Evolutionary conservation across 768 basidiomycete species (phyloP), one percentile per base, ranked within the genome.

Genomic region (Leccinellum luteum): DNA sequence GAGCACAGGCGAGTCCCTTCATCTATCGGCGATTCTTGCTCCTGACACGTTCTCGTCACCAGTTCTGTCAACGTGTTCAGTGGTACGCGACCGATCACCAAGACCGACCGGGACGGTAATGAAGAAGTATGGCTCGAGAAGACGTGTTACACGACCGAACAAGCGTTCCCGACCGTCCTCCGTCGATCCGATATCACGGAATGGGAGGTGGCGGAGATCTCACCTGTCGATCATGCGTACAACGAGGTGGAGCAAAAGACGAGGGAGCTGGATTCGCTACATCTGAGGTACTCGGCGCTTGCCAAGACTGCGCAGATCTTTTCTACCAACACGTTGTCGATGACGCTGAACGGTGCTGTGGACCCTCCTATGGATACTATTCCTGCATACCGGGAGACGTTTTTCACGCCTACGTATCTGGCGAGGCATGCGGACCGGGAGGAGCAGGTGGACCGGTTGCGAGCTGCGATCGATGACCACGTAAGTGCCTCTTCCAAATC

Each of bases 61-160:
- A 94, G 95, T 69, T 89, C 86, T 25, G 85, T 96, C 72, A 89
- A 88, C 60, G 65, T 86, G 4, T 98, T 98, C 75, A 90, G 89
- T 54, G 88, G 83, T 52, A 84, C 83, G 1, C 81, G 90, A 6
- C 85, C 86, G 31, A 74, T 89, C 45, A 80, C 82, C 55, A 91
- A 86, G 68, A 68, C 76, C 9, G 81, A 79, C 52, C 78, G 82
- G 27, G 86, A 90, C 61, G 85, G 85, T 8, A 76, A 74, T 28
- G 87, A 90, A 68, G 89, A 92, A 69, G 71, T 81, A 1, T 97
- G 94, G 94, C 74, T 87, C 0, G 94, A 97, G 69, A 98, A 96
- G 76, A 92, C 90, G 0, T 86, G 83, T 65, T 88, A 84, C 68
- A 90, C 86, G 3, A 94, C 92, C 0, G 92, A 94, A 71, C 90